phyloP scores from a whole-genome alignment of 2,329 filamentous ascomycete species.

The Nothopassalora personata region DNA sequence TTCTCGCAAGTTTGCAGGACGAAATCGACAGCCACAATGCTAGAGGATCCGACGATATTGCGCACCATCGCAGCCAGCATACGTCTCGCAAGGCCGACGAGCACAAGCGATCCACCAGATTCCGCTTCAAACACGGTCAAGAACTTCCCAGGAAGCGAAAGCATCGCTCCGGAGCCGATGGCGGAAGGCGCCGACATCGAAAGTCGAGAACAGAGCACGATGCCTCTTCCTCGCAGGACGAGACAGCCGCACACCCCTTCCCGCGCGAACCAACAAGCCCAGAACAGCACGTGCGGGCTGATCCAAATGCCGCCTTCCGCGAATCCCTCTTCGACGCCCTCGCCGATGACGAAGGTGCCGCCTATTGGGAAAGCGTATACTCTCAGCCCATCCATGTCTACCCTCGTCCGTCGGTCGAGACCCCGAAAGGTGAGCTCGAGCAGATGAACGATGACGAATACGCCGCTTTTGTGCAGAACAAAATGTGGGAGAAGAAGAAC shows the following conservation, averaged over 20 bases:
- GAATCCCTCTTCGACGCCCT: constrained; percentile 95
- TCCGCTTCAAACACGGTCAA: constrained; percentile 30
- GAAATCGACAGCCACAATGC: constrained; percentile 32
- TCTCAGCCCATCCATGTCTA: constrained; percentile 90
- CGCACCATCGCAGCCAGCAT: not conserved
- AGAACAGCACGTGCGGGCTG: constrained; percentile 37
- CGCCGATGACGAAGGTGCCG: constrained; percentile 91
- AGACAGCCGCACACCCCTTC: constrained; percentile 29
- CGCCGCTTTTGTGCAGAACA: constrained; percentile 71
- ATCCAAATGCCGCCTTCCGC: constrained; percentile 73
- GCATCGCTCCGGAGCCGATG: constrained; percentile 17
- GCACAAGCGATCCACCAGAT: constrained; percentile 15
- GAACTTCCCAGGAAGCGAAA: constrained; percentile 15
- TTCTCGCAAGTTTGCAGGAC: constrained; percentile 29
- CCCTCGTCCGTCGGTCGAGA: constrained; percentile 58
- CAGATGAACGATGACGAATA: constrained; percentile 93
- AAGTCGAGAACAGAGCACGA: constrained; percentile 13
- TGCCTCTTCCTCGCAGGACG: not conserved
- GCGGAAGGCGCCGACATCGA: constrained; percentile 5
- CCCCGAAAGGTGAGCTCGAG: constrained; percentile 57
- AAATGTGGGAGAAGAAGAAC: constrained; percentile 95
- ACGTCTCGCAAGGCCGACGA: not conserved
- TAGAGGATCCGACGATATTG: constrained; percentile 11
- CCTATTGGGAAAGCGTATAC: constrained; percentile 95
- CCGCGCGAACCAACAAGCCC: constrained; percentile 27